Conservation (phyloP, 345 rosid species). For the Pistacia integerrima region DNA sequence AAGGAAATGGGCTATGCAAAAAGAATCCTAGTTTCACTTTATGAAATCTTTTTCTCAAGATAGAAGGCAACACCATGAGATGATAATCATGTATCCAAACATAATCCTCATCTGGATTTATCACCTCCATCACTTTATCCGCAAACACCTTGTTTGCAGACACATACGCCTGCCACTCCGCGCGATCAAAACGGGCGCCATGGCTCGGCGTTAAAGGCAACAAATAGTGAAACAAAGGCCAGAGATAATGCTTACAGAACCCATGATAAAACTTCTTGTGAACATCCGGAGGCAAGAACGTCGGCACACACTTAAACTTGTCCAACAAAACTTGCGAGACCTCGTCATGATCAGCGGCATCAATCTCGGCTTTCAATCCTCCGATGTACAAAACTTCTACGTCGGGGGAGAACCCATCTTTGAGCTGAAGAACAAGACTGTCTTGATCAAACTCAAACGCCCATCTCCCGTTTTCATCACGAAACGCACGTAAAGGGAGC, state of each 20-base stretch:
- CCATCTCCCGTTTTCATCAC: constrained; percentile 44
- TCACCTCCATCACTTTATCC: constrained; percentile 59
- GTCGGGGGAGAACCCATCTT: constrained; percentile 59
- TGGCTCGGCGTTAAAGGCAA: constrained; percentile 54
- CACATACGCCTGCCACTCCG: constrained; percentile 66
- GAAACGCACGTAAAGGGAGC: constrained; percentile 52
- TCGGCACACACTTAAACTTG: constrained; percentile 64
- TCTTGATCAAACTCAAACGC: constrained; percentile 63
- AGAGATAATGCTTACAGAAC: constrained; percentile 82
- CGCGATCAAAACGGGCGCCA: constrained; percentile 54
- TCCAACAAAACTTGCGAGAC: constrained; percentile 52
- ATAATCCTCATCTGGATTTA: constrained; percentile 65
- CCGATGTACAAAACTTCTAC: constrained; percentile 69
- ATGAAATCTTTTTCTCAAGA: constrained; percentile 54
- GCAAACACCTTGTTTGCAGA: constrained; percentile 67
- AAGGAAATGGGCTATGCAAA: constrained; percentile 73
- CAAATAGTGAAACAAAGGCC: constrained; percentile 85
- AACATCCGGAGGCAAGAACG: constrained; percentile 59
- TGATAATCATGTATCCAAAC: constrained; percentile 93
- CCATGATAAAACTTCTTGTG: constrained; percentile 70
- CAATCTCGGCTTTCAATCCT: constrained; percentile 54
- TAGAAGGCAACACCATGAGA: constrained; percentile 76
- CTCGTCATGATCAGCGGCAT: constrained; percentile 54
- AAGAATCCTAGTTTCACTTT: constrained; percentile 71
- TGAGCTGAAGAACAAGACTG: constrained; percentile 54